phyloP scores from a whole-genome alignment of 2,329 filamentous ascomycete genomes.

The Gaeumannomyces sp. region DNA sequence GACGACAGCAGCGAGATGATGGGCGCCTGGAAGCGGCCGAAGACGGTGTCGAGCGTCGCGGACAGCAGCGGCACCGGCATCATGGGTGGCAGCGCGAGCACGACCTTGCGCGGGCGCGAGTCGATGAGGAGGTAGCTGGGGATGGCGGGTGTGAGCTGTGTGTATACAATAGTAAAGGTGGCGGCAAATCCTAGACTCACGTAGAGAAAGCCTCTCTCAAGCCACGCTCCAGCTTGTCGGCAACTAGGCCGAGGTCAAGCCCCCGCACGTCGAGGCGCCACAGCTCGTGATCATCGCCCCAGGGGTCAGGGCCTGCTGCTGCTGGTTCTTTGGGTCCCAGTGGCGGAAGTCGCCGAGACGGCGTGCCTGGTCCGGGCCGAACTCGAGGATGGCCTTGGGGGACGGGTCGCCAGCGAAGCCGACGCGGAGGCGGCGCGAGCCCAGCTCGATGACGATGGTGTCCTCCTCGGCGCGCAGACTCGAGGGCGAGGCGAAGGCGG shows the following conservation, averaged over 20 bases:
- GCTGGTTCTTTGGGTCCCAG: slow-evolving; percentile 47
- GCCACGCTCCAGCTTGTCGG: slow-evolving; percentile 79
- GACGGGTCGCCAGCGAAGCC: slow-evolving; percentile 81
- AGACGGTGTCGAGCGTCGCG: slow-evolving; percentile 68
- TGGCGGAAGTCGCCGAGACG: slow-evolving; percentile 75
- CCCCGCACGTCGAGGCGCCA: slow-evolving; percentile 71
- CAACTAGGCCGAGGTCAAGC: slow-evolving; percentile 70
- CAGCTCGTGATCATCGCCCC: slow-evolving; percentile 64
- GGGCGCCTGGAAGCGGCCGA: slow-evolving; percentile 73
- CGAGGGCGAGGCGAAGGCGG: slow-evolving; percentile 53
- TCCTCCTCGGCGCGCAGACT: slow-evolving; percentile 74
- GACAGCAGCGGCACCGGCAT: slow-evolving; percentile 28
- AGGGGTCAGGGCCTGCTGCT: slow-evolving; percentile 25
- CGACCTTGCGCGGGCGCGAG: slow-evolving; percentile 66
- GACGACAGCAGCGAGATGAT: slow-evolving; percentile 75
- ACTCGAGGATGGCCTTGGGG: slow-evolving; percentile 65
- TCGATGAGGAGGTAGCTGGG: slow-evolving; percentile 60
- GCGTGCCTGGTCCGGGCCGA: slow-evolving; percentile 69
- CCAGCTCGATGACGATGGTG: slow-evolving; percentile 74
- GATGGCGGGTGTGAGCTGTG: not conserved
- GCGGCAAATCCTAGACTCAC: slow-evolving; percentile 39
- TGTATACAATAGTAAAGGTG: slow-evolving; percentile 8
- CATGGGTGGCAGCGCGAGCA: slow-evolving; percentile 57
- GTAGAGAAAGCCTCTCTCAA: slow-evolving; percentile 77
- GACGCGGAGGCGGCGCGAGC: slow-evolving; percentile 68